Conservation (phyloP, 345 rosid species). For the Salix udensis region DNA sequence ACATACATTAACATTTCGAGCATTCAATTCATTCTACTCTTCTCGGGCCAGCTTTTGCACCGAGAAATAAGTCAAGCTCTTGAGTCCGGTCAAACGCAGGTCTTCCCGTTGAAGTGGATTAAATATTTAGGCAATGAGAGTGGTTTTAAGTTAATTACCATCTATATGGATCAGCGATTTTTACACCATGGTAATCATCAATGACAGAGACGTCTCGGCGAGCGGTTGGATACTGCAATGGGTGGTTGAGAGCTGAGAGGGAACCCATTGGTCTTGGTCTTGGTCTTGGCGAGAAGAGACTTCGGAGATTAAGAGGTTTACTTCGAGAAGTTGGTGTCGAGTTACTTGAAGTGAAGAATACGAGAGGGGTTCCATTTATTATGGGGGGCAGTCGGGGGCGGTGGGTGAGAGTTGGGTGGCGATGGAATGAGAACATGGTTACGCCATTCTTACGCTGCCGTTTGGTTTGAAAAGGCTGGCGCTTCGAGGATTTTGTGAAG, state of each 20-base stretch:
- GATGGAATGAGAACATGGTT: constrained; percentile 20
- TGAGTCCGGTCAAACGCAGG: background rate
- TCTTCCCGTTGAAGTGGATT: background rate
- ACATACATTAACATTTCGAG: background rate
- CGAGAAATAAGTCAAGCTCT: background rate
- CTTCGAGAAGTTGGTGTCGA: background rate
- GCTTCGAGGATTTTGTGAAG: background rate
- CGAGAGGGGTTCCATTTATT: background rate
- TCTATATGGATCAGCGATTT: constrained; percentile 74
- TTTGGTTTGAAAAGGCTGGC: background rate
- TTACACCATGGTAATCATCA: constrained; percentile 72
- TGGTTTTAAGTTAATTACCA: constrained; percentile 37
- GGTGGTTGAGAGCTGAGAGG: constrained; percentile 30
- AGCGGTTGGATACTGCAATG: constrained; percentile 51
- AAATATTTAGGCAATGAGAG: background rate
- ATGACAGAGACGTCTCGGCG: constrained; percentile 71
- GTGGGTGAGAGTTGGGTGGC: background rate
- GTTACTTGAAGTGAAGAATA: background rate
- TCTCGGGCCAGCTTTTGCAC: background rate
- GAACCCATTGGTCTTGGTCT: constrained; percentile 55
- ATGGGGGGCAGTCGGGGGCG: background rate
- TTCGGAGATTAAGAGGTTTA: background rate
- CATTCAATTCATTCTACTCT: background rate
- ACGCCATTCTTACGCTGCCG: background rate
- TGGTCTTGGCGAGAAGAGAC: background rate